phyloP scores from a whole-genome alignment of 352 stramenopile genomes.

The Thalassiosira hispida region DNA sequence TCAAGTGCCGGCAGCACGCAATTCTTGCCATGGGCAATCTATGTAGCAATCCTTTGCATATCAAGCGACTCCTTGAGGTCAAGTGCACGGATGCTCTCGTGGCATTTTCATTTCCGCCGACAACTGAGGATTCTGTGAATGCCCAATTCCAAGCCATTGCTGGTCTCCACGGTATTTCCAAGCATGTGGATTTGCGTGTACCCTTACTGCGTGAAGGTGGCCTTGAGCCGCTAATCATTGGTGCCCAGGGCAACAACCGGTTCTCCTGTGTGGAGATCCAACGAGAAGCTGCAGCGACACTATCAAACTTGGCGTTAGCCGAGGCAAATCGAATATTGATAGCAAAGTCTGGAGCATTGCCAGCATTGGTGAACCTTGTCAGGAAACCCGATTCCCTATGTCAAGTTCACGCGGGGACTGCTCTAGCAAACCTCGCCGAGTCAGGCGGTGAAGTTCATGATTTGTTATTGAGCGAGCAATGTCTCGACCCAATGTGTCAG shows the following conservation, averaged over 20 bases:
- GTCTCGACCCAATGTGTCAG: conserved; percentile 89
- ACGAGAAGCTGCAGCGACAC: conserved; percentile 92
- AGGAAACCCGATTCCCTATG: conserved; percentile 89
- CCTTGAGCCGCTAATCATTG: conserved; percentile 93
- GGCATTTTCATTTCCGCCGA: conserved; percentile 91
- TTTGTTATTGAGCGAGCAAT: conserved; percentile 92
- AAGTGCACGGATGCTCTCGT: conserved; percentile 93
- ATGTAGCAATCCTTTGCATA: conserved; percentile 91
- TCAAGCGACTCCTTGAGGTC: conserved; percentile 89
- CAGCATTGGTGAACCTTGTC: conserved; percentile 90
- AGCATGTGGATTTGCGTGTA: conserved; percentile 88
- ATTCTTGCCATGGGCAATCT: conserved; percentile 95
- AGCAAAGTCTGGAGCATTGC: conserved; percentile 91
- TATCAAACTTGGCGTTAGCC: conserved; percentile 94
- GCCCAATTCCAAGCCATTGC: conserved; percentile 97
- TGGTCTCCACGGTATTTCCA: conserved; percentile 91
- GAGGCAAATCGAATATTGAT: conserved; percentile 97
- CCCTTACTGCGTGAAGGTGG: conserved; percentile 91
- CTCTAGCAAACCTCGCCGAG: conserved; percentile 94
- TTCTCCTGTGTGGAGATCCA: conserved; percentile 85
- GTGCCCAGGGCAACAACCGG: conserved; percentile 67
- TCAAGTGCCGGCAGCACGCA: conserved; percentile 95
- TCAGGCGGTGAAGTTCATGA: conserved; percentile 94
- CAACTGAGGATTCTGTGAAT: conserved; percentile 87
- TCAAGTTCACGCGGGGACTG: conserved; percentile 92